Evolutionary conservation across 169 alveolate species (phyloP), one percentile per base, ranked within the genome.

Genomic region (Cryptosporidium ryanae): DNA sequence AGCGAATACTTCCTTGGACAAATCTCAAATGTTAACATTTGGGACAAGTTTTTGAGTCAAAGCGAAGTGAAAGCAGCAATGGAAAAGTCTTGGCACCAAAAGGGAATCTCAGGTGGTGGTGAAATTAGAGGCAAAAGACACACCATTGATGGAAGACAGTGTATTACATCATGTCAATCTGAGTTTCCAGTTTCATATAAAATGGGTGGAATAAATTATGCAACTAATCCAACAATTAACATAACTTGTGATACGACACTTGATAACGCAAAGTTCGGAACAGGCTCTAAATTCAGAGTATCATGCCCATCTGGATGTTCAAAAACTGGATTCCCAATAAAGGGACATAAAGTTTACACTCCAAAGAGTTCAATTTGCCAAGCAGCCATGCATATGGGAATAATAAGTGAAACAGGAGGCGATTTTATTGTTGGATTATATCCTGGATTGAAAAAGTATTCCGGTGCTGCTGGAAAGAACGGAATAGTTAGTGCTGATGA

Each of bases 301-400:
- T 23, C 34, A 5, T 91, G 94, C 49, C 94, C 94, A 2, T 25
- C 67, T 8, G 90, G 89, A 57, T 91, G 94, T 67, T 38, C 31
- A 29, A 61, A 90, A 49, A 43, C 89, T 59, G 32, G 82, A 57
- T 55, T 49, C 21, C 90, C 90, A 10, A 82, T 90, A 38, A 61
- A 81, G 18, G 94, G 94, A 2, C 52, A 43, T 50, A 84, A 90
- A 54, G 92, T 91, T 15, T 91, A 91, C 65, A 27, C 93, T 15
- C 90, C 84, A 34, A 67, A 50, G 29, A 91, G 94, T 50, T 84
- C 94, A 84, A 95, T 94, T 23, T 95, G 98, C 90, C 93, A 95
- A 87, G 96, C 98, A 7, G 98, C 97, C n/a, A 92, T 94, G 52
- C 98, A 95, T 55, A 92, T 96, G 43, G 98, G 98, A 6, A 95